Percentiles rank a stretch among this genome's conserved stretches.
Evolutionary conservation across 1,284 basidiomycete species (phyloP).

Genomic region (Tilletiaria anomala): DNA sequence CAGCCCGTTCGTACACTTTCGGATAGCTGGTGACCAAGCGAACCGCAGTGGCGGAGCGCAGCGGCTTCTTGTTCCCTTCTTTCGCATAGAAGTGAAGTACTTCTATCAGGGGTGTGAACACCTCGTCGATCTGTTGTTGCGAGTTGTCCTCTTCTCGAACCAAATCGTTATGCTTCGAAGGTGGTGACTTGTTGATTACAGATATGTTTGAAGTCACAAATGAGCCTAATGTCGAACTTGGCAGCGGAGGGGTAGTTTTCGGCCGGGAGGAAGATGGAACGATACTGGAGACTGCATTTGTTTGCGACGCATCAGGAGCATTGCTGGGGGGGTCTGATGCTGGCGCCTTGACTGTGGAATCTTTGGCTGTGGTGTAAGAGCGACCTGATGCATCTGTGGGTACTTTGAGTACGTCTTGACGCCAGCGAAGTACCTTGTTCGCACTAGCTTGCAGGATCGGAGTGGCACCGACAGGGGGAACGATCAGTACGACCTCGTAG

Average conservation of each 20-base stretch:
- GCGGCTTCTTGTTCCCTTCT: constrained; percentile 17
- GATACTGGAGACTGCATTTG: constrained; percentile 5
- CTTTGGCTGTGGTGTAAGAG: constrained; percentile 11
- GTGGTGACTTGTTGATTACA: too few relatives aligned
- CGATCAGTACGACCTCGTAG: constrained; percentile 24
- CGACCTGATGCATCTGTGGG: constrained; percentile 15
- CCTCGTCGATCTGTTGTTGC: constrained; percentile 1
- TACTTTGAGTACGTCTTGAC: constrained; percentile 30
- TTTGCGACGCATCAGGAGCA: constrained; percentile 1
- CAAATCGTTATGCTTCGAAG: too few relatives aligned
- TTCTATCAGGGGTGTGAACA: constrained; percentile 21
- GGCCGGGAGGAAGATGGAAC: too few relatives aligned
- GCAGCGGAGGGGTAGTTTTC: background rate
- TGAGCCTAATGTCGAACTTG: background rate
- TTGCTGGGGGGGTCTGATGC: constrained; percentile 2
- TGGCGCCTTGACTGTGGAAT: background rate
- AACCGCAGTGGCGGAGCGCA: constrained; percentile 15
- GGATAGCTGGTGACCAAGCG: constrained; percentile 11
- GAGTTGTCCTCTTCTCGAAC: background rate
- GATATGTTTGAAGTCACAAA: too few relatives aligned
- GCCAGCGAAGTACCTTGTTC: constrained; percentile 23
- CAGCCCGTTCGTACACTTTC: constrained; percentile 17
- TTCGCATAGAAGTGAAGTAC: constrained; percentile 17
- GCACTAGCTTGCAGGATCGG: constrained; percentile 28
- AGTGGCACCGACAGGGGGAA: constrained; percentile 23